These are phyloP conservation scores for Plasmodium inui DNA, from an alignment of 169 alveolate genomes.

Conservation along the genomic window DNA sequence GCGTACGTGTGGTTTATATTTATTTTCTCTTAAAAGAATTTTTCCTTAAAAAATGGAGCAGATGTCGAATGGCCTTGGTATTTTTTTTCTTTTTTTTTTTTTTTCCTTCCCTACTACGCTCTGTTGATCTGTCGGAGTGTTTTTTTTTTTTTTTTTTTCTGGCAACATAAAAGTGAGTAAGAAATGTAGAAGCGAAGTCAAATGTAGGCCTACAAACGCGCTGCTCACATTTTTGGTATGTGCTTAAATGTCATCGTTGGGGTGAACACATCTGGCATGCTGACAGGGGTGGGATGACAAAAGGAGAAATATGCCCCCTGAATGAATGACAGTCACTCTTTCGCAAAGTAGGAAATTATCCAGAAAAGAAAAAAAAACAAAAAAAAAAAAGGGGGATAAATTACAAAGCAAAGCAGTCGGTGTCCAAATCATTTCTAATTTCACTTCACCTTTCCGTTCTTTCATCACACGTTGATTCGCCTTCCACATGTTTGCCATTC, in stretches of 20 bases:
- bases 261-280: background rate
- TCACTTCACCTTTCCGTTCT: background rate
- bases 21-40: background rate
- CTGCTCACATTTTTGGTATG: background rate
- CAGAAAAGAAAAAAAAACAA: too few species aligned
- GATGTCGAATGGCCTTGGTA: background rate
- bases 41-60: background rate
- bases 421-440: background rate
- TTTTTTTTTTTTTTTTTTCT: background rate
- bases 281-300: background rate
- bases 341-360: background rate
- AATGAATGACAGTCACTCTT: background rate
- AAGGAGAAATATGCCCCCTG: background rate
- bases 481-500: background rate
- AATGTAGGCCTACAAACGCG: background rate
- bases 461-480: background rate
- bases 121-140: background rate
- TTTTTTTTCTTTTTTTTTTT: background rate
- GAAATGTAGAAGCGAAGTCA: background rate
- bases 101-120: background rate
- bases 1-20: background rate
- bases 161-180: background rate
- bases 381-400: too few species aligned
- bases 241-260: background rate
- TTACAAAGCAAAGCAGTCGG: background rate